Evolutionary conservation across 169 alveolate species (phyloP).

Genomic region (Plasmodium vinckei): DNA sequence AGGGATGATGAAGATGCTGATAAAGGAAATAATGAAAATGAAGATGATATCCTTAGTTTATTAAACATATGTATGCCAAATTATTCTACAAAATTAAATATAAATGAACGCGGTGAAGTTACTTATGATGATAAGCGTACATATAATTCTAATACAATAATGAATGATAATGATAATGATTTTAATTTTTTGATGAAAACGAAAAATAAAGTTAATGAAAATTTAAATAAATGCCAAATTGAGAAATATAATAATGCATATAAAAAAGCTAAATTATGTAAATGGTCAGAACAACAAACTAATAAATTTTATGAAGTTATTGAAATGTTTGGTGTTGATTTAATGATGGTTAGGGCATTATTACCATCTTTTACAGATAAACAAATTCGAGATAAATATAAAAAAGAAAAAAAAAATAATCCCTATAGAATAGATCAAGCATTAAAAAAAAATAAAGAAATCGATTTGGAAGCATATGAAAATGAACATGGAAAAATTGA

Average conservation of each 20-base stretch:
- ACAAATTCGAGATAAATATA: constrained; percentile 84
- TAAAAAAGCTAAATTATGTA: constrained; percentile 76
- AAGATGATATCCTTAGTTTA: constrained; percentile 43
- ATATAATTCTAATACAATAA: constrained; percentile 14
- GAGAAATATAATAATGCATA: constrained; percentile 81
- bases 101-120: constrained; percentile 53
- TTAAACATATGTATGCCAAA: constrained; percentile 12
- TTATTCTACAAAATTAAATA: constrained; percentile 38
- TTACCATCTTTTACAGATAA: constrained; percentile 83
- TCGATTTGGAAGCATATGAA: constrained; percentile 81
- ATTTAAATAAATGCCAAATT: constrained; percentile 55
- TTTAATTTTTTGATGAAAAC: constrained; percentile 27
- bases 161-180: constrained; percentile 36
- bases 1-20: neutral
- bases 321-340: constrained; percentile 84
- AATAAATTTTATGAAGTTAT: constrained; percentile 82
- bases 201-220: constrained; percentile 20
- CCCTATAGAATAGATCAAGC: constrained; percentile 80
- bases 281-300: constrained; percentile 85
- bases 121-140: constrained; percentile 54
- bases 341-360: constrained; percentile 83
- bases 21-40: constrained; percentile 10
- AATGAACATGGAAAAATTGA: constrained; percentile 83
- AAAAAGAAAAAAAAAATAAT: constrained; percentile 82
- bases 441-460: constrained; percentile 75